phyloP scores from a whole-genome alignment of 148 eudicot species.

The Camellia granthamiana region DNA sequence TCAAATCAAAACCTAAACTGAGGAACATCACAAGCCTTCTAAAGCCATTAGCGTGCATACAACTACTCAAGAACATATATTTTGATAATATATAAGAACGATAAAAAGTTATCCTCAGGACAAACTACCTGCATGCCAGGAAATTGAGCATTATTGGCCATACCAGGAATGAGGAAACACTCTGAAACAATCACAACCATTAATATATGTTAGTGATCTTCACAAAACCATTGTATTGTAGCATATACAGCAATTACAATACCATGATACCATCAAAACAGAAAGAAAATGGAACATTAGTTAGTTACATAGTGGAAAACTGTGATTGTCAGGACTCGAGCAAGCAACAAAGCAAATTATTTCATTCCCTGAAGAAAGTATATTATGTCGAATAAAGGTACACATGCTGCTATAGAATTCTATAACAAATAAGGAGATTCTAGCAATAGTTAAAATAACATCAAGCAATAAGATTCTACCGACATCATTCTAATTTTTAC shows the following conservation, averaged over 20 bases:
- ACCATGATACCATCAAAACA: background rate
- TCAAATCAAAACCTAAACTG: background rate
- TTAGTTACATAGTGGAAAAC: background rate
- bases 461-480: background rate
- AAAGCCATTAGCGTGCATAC: background rate
- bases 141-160: conserved; percentile 43
- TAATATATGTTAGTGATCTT: conserved; percentile 10
- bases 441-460: background rate
- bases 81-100: background rate
- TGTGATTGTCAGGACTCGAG: background rate
- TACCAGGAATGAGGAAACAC: conserved; percentile 9
- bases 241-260: background rate
- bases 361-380: background rate
- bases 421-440: background rate
- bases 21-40: background rate
- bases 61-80: background rate
- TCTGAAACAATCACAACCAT: conserved; percentile 21
- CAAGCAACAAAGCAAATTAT: background rate
- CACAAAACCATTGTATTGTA: background rate
- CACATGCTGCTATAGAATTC: background rate
- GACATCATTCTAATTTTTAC: background rate
- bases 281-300: background rate
- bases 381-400: too few relatives aligned
- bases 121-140: conserved; percentile 40
- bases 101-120: background rate